phyloP scores from a whole-genome alignment of 2,329 filamentous ascomycete genomes.

The Botryotinia convoluta region DNA sequence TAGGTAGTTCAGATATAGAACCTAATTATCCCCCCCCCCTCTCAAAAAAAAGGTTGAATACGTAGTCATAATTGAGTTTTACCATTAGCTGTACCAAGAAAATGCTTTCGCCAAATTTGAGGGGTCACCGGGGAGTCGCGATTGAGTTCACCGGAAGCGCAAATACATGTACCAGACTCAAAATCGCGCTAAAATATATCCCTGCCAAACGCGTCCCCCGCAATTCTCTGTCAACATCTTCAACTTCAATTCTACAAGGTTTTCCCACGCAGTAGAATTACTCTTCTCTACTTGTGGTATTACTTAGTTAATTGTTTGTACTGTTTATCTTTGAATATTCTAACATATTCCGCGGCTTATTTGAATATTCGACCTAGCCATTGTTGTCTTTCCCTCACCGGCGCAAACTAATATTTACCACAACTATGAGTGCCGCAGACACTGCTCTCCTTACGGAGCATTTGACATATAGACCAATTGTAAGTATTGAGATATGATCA shows the following conservation, averaged over 20 bases:
- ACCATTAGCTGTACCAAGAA: background rate
- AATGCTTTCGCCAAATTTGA: background rate
- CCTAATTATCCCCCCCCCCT: background rate
- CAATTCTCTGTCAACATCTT: conserved; percentile 15
- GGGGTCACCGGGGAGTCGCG: background rate
- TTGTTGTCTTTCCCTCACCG: background rate
- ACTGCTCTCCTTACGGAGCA: conserved; percentile 86
- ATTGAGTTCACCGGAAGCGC: background rate
- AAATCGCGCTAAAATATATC: conserved; percentile 7
- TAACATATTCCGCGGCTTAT: no score
- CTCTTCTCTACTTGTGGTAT: background rate
- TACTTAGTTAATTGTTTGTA: background rate
- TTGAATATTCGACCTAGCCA: background rate
- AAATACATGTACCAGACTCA: background rate
- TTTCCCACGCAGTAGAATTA: background rate
- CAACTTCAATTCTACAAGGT: background rate
- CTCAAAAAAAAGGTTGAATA: background rate
- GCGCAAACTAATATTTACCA: background rate
- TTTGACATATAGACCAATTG: conserved; percentile 88
- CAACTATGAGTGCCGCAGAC: conserved; percentile 34
- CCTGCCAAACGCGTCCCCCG: conserved; percentile 16
- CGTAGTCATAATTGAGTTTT: background rate
- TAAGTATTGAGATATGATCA: conserved; percentile 46
- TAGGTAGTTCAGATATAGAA: background rate
- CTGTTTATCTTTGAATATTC: background rate